phyloP scores from a whole-genome alignment of 2,329 filamentous ascomycete species.

The Botrytis squamosa region DNA sequence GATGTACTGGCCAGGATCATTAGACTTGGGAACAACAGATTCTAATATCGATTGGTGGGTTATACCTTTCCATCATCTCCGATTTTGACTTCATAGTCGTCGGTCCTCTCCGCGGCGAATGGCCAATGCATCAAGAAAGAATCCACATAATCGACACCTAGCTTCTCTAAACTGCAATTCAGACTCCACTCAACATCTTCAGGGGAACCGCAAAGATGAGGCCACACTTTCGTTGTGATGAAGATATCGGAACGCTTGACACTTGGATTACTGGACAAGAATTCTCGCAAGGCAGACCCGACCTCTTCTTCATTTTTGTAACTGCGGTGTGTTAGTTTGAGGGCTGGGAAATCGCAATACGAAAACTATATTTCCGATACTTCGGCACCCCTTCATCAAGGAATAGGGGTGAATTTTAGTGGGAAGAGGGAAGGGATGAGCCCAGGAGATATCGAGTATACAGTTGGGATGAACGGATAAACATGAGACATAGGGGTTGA shows the following conservation, averaged over 20 bases:
- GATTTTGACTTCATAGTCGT: slow-evolving; percentile 59
- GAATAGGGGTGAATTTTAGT: neutral
- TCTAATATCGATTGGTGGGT: neutral
- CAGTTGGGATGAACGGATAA: slow-evolving; percentile 3
- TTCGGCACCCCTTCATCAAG: neutral
- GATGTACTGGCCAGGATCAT: slow-evolving; percentile 46
- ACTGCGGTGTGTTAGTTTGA: slow-evolving; percentile 28
- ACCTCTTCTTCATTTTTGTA: slow-evolving; percentile 83
- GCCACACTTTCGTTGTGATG: slow-evolving; percentile 41
- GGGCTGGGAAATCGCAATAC: neutral
- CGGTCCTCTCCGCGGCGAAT: slow-evolving; percentile 70
- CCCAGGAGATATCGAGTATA: slow-evolving; percentile 37
- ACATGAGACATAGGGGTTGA: slow-evolving; percentile 12
- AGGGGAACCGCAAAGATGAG: slow-evolving; percentile 61
- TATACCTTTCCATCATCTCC: slow-evolving; percentile 51
- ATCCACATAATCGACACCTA: slow-evolving; percentile 79
- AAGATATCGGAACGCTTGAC: slow-evolving; percentile 50
- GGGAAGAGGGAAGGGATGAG: neutral
- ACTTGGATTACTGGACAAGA: slow-evolving; percentile 57
- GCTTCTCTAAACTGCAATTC: slow-evolving; percentile 66
- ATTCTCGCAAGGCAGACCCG: slow-evolving; percentile 71
- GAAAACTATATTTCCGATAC: neutral
- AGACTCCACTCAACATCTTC: slow-evolving; percentile 66
- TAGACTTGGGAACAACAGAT: slow-evolving; percentile 22
- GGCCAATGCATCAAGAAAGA: slow-evolving; percentile 84